Base-by-base conservation (phyloP, 805 yeast genomes). In the Candida oleophila region DNA sequence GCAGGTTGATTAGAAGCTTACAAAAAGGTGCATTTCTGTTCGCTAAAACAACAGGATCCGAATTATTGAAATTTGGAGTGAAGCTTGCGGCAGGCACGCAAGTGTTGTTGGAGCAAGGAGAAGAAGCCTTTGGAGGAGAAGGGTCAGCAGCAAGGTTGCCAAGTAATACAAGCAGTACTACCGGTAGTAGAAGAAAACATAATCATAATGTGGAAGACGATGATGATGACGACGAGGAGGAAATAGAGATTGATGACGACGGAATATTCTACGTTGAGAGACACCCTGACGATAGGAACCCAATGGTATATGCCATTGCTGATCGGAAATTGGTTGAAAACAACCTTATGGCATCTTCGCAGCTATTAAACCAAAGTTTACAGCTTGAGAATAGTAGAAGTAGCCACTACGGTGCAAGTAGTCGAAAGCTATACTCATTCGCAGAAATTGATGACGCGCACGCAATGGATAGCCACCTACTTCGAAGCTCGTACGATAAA, bases 51-150 rank as follows among this genome's bases (percentile, higher is more conserved):
- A 85, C 97, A 0, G 79, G 94, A 3, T 86, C 84, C 47, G 97
- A 91, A 61, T 64, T 90, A 30, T 69, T 91, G 39, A 85, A 85
- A 55, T 71, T 91, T 40, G 96, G 97, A 0, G 92, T 87, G 0
- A 89, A 86, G 55, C 60, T 91, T 22, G 91, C 96, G 1, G 85
- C 90, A 8, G 97, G 97, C 0, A 87, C 96, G 0, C 97, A 90
- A 57, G 81, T 83, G 0, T 64, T 88, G 2, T 64, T 91, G 38
- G 97, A 90, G 55, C 81, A 78, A 44, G 83, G 95, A 0, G 97
- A 90, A 59, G 86, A 83, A 53, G 76, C 80, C 5, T 66, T 89
- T 35, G 95, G 94, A 5, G 96, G 96, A 0, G 74, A 74, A 51
- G 94, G 92, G 0, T 65, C 83, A 0, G 62, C 77, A 3, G 79